Conservation (phyloP, 2,329 filamentous ascomycete genomes). For the Trichophaea hybrida region DNA sequence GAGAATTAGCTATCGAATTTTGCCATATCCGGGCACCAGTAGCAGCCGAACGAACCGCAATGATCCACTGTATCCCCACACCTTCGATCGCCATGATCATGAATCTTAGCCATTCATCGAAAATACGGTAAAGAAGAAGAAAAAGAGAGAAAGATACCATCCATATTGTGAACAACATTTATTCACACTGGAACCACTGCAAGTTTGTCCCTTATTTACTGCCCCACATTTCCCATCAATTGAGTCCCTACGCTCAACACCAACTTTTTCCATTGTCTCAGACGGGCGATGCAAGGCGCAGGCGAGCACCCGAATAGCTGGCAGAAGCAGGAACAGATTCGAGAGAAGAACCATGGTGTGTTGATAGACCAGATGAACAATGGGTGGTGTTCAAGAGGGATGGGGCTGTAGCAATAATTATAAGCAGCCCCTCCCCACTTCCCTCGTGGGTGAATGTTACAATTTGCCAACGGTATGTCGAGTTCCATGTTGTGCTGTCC, state of each 20-base stretch:
- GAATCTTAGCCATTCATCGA: background rate
- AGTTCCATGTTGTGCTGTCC: too few species aligned
- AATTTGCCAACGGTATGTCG: too few species aligned
- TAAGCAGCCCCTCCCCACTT: background rate
- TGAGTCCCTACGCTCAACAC: background rate
- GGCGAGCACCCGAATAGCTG: background rate
- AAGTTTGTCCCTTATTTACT: background rate
- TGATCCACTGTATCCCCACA: conserved; percentile 15
- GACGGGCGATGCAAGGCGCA: background rate
- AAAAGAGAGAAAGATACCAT: background rate
- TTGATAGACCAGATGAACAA: background rate
- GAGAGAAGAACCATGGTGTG: background rate
- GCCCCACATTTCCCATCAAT: background rate
- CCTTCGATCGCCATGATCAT: background rate
- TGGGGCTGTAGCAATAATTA: background rate
- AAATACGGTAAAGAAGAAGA: background rate
- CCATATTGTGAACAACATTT: conserved; percentile 15
- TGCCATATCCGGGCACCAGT: background rate
- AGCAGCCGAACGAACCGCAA: conserved; percentile 8
- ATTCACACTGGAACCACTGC: background rate
- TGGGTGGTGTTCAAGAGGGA: background rate
- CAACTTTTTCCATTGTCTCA: background rate
- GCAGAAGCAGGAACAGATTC: background rate
- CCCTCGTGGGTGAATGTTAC: too few species aligned
- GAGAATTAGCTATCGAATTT: background rate